phyloP scores from a whole-genome alignment of 2,329 filamentous ascomycete species.

The Sordariomycetes sp. region DNA sequence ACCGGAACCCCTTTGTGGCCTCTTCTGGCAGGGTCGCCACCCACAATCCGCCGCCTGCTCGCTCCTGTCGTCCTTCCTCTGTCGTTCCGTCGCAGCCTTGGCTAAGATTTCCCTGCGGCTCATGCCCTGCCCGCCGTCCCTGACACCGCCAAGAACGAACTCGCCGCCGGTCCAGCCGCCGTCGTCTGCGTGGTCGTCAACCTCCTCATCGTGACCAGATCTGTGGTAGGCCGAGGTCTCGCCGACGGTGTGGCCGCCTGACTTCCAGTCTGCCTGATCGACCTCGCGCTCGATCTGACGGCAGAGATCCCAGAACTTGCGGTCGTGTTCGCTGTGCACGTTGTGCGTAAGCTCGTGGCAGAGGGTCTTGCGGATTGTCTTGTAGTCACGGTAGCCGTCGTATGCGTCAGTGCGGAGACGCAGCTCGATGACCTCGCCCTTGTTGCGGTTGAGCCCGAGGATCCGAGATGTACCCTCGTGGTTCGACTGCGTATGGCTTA shows the following conservation, averaged over 20 bases:
- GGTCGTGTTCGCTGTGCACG: conserved; percentile 75
- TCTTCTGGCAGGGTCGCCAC: conserved; percentile 17
- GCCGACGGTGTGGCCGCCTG: conserved; percentile 57
- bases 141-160: conserved; percentile 58
- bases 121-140: conserved; percentile 38
- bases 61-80: conserved; percentile 20
- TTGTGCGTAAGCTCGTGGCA: conserved; percentile 96
- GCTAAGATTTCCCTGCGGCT: conserved; percentile 68
- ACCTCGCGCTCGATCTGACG: conserved; percentile 84
- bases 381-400: conserved; percentile 89
- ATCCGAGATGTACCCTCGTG: conserved; percentile 68
- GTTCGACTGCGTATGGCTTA: conserved; percentile 61
- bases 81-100: conserved; percentile 27
- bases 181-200: conserved; percentile 53
- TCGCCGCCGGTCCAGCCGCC: conserved; percentile 73
- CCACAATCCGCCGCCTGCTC: conserved; percentile 22
- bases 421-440: conserved; percentile 83
- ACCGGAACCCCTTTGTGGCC: conserved; percentile 11
- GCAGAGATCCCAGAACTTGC: conserved; percentile 83
- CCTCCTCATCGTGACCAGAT: conserved; percentile 35
- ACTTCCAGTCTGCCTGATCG: conserved; percentile 67
- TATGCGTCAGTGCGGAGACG: conserved; percentile 86
- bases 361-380: conserved; percentile 80
- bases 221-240: conserved; percentile 52
- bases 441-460: conserved; percentile 78